Conservation (phyloP, 352 stramenopile species). For the Pilasporangium apinafurcum region DNA sequence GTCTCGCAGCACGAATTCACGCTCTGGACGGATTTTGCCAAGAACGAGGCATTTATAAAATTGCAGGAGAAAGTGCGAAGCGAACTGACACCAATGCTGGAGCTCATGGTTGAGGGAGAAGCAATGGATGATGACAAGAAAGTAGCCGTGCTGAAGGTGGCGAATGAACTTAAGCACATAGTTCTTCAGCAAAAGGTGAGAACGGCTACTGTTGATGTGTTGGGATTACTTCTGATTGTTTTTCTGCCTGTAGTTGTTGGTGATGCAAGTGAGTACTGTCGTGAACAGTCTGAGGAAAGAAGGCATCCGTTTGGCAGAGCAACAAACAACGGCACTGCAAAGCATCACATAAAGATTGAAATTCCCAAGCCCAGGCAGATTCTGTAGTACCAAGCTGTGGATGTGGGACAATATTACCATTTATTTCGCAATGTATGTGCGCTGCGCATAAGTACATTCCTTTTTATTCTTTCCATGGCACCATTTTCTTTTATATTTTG, state of each 20-base stretch:
- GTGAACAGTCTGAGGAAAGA: slow-evolving; percentile 67
- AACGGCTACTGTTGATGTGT: slow-evolving; percentile 8
- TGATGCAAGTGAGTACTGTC: slow-evolving; percentile 54
- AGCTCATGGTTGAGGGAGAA: slow-evolving; percentile 39
- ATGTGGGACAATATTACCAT: too few species aligned
- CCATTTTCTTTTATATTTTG: too few species aligned
- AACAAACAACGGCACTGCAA: slow-evolving; percentile 65
- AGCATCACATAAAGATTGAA: slow-evolving; percentile 27
- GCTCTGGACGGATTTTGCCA: slow-evolving; percentile 43
- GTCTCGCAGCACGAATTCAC: slow-evolving; percentile 32
- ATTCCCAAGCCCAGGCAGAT: too few species aligned
- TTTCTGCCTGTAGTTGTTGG: slow-evolving; percentile 30
- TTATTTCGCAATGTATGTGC: too few species aligned
- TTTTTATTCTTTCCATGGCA: too few species aligned
- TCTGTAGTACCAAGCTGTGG: too few species aligned
- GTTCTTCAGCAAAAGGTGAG: slow-evolving; percentile 42
- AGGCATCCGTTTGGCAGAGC: slow-evolving; percentile 60
- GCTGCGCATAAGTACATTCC: too few species aligned
- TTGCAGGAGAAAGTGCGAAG: slow-evolving; percentile 31
- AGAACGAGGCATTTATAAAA: slow-evolving; percentile 35
- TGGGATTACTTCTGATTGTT: background rate
- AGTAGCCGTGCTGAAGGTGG: slow-evolving; percentile 13
- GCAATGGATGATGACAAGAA: slow-evolving; percentile 40
- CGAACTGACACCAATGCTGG: slow-evolving; percentile 33
- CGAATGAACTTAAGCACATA: slow-evolving; percentile 41